Evolutionary conservation across 2,329 filamentous ascomycete species (phyloP).

Genomic region (Claviceps sp.): DNA sequence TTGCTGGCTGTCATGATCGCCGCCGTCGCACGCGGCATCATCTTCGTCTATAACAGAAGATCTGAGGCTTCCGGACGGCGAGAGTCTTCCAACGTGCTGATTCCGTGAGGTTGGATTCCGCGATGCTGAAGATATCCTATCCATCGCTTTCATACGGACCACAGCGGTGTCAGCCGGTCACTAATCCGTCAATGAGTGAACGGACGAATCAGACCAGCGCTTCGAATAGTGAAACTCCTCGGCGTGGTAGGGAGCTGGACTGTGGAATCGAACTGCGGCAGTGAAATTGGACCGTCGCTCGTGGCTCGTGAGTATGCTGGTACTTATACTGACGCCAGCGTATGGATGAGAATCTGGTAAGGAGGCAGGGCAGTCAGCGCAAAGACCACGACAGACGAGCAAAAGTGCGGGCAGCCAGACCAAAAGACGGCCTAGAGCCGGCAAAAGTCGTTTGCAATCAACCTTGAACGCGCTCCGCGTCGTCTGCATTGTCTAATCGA

Average conservation of each 20-base stretch:
- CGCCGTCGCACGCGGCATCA: conserved; percentile 30
- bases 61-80: conserved; percentile 29
- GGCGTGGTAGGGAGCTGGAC: not conserved
- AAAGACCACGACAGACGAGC: not conserved
- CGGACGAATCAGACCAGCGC: not conserved
- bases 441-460: too few species aligned
- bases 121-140: conserved; percentile 6
- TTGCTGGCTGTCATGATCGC: conserved; percentile 18
- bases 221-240: not conserved
- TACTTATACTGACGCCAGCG: too few species aligned
- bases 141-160: not conserved
- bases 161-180: not conserved
- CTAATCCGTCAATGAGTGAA: not conserved
- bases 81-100: conserved; percentile 30
- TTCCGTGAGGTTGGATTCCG: conserved; percentile 32
- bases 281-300: not conserved
- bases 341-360: too few species aligned
- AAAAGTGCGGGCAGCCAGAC: not conserved
- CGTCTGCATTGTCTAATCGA: too few species aligned
- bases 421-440: not conserved
- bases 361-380: too few species aligned
- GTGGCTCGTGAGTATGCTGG: too few species aligned
- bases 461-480: too few species aligned
- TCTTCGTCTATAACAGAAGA: conserved; percentile 30
- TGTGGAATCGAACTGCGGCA: not conserved